phyloP scores from a whole-genome alignment of 2,329 filamentous ascomycete genomes.

The Trichophyton rubrum region DNA sequence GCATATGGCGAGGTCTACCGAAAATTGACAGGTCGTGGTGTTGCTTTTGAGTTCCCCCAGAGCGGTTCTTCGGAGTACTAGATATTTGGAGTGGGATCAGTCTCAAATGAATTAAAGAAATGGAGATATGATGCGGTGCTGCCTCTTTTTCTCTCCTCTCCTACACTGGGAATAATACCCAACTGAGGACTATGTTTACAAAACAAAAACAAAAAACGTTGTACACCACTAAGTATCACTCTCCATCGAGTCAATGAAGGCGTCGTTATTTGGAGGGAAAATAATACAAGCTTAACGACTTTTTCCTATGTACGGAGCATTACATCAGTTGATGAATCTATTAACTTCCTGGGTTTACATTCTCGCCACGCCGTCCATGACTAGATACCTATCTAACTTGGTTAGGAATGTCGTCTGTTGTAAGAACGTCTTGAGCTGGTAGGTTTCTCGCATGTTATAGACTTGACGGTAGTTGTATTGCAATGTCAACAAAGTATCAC shows the following conservation, averaged over 20 bases:
- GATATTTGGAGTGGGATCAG: constrained; percentile 21
- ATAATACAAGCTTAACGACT: constrained; percentile 4
- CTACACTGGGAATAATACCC: constrained; percentile 1
- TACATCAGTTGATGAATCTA: background rate
- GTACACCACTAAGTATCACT: constrained; percentile 4
- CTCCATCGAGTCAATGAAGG: background rate
- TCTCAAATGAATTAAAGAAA: constrained; percentile 3
- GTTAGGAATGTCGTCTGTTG: background rate
- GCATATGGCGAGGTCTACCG: constrained; percentile 99
- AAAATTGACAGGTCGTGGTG: constrained; percentile 87
- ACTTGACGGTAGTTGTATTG: background rate
- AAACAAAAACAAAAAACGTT: background rate
- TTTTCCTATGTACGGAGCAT: background rate
- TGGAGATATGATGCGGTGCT: constrained; percentile 4
- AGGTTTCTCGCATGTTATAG: too few relatives aligned
- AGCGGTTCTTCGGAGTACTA: constrained; percentile 68
- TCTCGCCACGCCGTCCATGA: background rate
- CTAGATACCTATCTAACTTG: background rate
- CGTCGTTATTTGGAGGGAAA: constrained; percentile 4
- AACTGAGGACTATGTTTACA: background rate
- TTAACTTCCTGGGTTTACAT: background rate
- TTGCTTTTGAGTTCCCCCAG: constrained; percentile 98
- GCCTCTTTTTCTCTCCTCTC: constrained; percentile 7
- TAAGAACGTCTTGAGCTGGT: background rate
- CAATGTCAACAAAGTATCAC: background rate